Percentiles rank a stretch among this genome's conserved stretches.
Conservation (phyloP, 805 yeast species). For the Metschnikowia picachoensis region DNA sequence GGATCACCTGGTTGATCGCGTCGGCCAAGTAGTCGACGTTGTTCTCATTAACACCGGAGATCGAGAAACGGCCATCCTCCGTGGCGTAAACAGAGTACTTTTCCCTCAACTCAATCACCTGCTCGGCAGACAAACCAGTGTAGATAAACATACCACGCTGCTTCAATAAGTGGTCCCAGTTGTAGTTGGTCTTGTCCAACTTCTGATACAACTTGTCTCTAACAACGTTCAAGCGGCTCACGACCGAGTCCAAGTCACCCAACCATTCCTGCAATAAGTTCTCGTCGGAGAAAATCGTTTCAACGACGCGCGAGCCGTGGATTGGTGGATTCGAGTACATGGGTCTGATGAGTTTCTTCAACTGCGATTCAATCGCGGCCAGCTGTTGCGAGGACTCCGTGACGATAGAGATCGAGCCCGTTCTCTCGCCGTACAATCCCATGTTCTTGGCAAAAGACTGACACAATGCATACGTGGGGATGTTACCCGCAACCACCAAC, state of each 20-base stretch:
- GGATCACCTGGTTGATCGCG: conserved; percentile 51
- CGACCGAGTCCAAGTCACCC: conserved; percentile 72
- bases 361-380: conserved; percentile 65
- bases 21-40: conserved; percentile 75
- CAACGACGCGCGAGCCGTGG: conserved; percentile 88
- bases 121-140: conserved; percentile 73
- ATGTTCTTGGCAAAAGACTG: conserved; percentile 47
- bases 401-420: conserved; percentile 71
- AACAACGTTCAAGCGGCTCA: conserved; percentile 71
- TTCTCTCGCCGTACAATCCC: conserved; percentile 52
- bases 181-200: conserved; percentile 57
- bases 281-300: conserved; percentile 61
- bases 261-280: conserved; percentile 72
- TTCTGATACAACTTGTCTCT: conserved; percentile 60
- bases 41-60: conserved; percentile 78
- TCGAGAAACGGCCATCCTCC: conserved; percentile 84
- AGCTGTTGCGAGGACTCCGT: conserved; percentile 53
- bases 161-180: conserved; percentile 82
- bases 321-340: conserved; percentile 92
- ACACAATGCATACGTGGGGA: conserved; percentile 51
- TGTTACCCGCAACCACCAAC: conserved; percentile 46
- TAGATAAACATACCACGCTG: conserved; percentile 97
- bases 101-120: conserved; percentile 65
- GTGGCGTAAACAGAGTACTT: conserved; percentile 82
- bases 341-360: conserved; percentile 80